Conservation (phyloP, 345 rosid species). For the Brassica nigra region DNA sequence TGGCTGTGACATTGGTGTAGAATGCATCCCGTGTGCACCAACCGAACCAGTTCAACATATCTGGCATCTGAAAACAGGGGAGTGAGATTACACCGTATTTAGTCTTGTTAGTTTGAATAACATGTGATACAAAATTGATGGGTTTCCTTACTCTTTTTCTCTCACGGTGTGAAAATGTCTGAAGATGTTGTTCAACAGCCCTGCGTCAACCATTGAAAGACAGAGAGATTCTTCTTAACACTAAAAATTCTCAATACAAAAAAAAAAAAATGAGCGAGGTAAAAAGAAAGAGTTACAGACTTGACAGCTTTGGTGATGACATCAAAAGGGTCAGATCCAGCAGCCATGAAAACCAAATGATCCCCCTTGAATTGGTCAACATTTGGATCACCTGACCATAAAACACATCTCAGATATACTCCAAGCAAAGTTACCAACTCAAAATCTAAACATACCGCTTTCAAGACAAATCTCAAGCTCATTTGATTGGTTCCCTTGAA, state of each 20-base stretch:
- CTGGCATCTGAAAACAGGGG: slow-evolving; percentile 13
- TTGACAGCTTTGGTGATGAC: slow-evolving; percentile 16
- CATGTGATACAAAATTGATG: background rate
- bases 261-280: background rate
- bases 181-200: slow-evolving; percentile 12
- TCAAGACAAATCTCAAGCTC: slow-evolving; percentile 10
- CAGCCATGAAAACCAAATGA: slow-evolving; percentile 8
- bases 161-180: slow-evolving; percentile 8
- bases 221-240: background rate
- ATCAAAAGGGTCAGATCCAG: slow-evolving; percentile 1
- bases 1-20: slow-evolving; percentile 9
- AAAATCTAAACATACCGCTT: background rate
- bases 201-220: background rate
- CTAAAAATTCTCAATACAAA: background rate
- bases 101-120: background rate
- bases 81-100: background rate
- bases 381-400: background rate
- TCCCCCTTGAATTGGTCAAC: background rate
- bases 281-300: background rate
- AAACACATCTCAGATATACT: background rate
- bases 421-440: background rate
- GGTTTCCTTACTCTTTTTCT: background rate
- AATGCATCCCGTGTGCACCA: slow-evolving; percentile 10
- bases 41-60: slow-evolving; percentile 17
- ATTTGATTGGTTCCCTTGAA: background rate